Conservation (phyloP, 306 rosid species). For the Castanospermum australe region DNA sequence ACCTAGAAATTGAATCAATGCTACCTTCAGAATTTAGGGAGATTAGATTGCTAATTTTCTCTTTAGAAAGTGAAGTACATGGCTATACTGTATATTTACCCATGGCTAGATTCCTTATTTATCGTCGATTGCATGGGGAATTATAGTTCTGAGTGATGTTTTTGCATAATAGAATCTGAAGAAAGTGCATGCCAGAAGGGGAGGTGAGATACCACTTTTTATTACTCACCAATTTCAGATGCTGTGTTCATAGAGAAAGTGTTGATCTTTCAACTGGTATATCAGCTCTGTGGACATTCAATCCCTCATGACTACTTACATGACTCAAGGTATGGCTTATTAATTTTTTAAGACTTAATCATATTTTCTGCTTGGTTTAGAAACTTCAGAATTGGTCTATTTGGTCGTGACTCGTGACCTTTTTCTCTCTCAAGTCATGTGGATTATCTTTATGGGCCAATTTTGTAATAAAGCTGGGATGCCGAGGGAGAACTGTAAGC, state of each 20-base stretch:
- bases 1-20: not conserved
- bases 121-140: not conserved
- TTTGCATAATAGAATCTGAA: slow-evolving; percentile 68
- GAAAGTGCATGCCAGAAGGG: slow-evolving; percentile 97
- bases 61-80: not conserved
- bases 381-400: not conserved
- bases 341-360: slow-evolving; percentile 21
- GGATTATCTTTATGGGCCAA: slow-evolving; percentile 16
- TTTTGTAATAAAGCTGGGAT: slow-evolving; percentile 8
- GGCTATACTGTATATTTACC: not conserved
- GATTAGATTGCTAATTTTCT: not conserved
- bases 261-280: slow-evolving; percentile 48
- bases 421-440: slow-evolving; percentile 18
- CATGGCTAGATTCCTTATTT: not conserved
- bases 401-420: not conserved
- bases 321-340: slow-evolving; percentile 69
- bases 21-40: not conserved
- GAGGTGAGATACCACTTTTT: slow-evolving; percentile 69
- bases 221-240: slow-evolving; percentile 26
- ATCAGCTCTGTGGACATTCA: slow-evolving; percentile 98
- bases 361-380: not conserved
- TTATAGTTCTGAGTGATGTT: slow-evolving; percentile 29
- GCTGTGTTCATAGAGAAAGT: slow-evolving; percentile 21
- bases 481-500: not conserved
- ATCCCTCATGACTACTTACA: slow-evolving; percentile 58